A percentile compares a stretch with the other conserved stretches of the same genome.
Conservation (phyloP, 2,329 filamentous ascomycete genomes). For the Xylariaceae sp. region DNA sequence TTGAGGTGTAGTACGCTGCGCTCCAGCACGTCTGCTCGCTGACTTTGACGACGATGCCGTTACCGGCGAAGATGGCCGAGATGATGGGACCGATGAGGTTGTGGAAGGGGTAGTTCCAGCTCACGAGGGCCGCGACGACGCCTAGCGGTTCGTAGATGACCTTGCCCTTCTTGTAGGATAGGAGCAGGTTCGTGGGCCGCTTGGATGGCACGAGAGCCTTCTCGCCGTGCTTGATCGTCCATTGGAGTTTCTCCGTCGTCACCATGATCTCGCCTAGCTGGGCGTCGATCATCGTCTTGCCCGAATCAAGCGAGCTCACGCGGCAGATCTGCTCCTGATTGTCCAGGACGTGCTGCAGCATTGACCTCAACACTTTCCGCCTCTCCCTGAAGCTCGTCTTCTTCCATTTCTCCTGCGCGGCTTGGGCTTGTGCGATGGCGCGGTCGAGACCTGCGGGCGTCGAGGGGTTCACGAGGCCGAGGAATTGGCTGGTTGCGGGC, state of each 20-base stretch:
- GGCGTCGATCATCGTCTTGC: slow-evolving; percentile 94
- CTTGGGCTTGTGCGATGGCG: slow-evolving; percentile 67
- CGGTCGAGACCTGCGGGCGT: slow-evolving; percentile 75
- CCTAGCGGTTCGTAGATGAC: slow-evolving; percentile 90
- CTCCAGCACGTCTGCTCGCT: slow-evolving; percentile 97
- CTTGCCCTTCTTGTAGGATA: slow-evolving; percentile 92
- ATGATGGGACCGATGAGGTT: slow-evolving; percentile 91
- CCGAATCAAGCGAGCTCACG: slow-evolving; percentile 84
- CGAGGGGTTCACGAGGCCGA: slow-evolving; percentile 74
- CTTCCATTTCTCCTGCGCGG: slow-evolving; percentile 75
- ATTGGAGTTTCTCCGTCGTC: slow-evolving; percentile 88
- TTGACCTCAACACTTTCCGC: slow-evolving; percentile 71
- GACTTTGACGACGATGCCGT: slow-evolving; percentile 87
- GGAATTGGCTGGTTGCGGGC: slow-evolving; percentile 80
- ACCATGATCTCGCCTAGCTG: slow-evolving; percentile 92
- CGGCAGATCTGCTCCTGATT: slow-evolving; percentile 84
- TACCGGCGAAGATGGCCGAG: slow-evolving; percentile 84
- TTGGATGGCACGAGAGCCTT: slow-evolving; percentile 66
- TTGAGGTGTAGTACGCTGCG: slow-evolving; percentile 72
- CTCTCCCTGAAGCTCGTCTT: slow-evolving; percentile 73
- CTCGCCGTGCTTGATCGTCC: slow-evolving; percentile 90
- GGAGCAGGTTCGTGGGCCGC: slow-evolving; percentile 83
- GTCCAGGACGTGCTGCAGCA: slow-evolving; percentile 79
- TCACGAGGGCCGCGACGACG: slow-evolving; percentile 86
- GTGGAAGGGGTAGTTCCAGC: slow-evolving; percentile 97